Evolutionary conservation across 2,329 filamentous ascomycete species (phyloP), one percentile per base, ranked within the genome.

Genomic region (Penicillium fuscoglaucum): DNA sequence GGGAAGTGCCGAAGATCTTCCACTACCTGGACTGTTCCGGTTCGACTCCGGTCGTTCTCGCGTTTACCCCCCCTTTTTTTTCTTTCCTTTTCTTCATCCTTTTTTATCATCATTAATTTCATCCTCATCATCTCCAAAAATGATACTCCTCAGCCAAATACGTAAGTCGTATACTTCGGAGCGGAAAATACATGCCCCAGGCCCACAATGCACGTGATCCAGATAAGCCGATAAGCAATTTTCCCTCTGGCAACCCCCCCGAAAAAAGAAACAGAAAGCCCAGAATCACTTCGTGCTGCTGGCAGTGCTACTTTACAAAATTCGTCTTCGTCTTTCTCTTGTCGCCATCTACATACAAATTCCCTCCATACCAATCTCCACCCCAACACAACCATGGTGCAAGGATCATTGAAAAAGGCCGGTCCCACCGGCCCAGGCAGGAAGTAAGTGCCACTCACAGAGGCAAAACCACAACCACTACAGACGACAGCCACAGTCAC

Each of bases 381-480:
- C 1, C 12, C 56, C 40, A 24, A 48, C 9, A 29, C 56, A 64
- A 24, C 19, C 61, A 82, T 82, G 80, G 78, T 79, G 21, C 80
- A 82, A 75, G 79, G 79, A 59, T 67, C 72, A 37, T 66, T 82
- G 55, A 83, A 83, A 63, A 82, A 81, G 61, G 64, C 58, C 73
- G 31, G 54, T 50, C 48, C 68, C 69, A 9, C 52, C 65, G 17
- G 68, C 70, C 64, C 71, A 79, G 73, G 66, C 70, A 69, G 80
- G 80, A 69, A 50, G 70, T 66, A 28, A 19, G 52, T 26, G 26
- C 17, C 45, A 29, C n/a, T 19, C 40, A 19, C n/a, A 21, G 28
- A 28, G 8, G 10, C 49, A 37, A 17, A 21, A n/a, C 3, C 24
- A 10, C 24, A 28, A 31, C 13, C 29, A 58, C 39, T 4, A 31